Evolutionary conservation across 768 basidiomycete genomes (phyloP).

Genomic region (Chalciporus piperatus): DNA sequence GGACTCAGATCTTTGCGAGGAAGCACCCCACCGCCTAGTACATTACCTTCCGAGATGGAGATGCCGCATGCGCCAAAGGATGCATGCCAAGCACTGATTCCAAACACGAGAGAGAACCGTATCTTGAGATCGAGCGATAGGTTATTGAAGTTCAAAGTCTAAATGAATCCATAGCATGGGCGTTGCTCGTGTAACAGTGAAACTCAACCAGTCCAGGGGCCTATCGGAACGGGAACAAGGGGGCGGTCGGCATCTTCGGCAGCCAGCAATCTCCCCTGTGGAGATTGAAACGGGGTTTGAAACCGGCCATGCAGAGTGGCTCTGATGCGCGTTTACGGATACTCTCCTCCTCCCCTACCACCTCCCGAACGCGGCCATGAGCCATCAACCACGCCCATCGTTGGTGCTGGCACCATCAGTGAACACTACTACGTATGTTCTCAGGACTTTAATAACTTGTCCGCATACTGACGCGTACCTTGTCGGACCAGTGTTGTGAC

Average conservation of each 20-base stretch:
- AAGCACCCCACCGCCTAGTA: no score
- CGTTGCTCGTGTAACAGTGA: no score
- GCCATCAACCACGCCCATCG: conserved; percentile 59
- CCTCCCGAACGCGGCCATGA: conserved; percentile 47
- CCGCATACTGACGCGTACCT: conserved; percentile 22
- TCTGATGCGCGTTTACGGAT: conserved; percentile 30
- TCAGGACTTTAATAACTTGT: background rate
- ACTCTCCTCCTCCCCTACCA: conserved; percentile 24
- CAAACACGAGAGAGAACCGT: no score
- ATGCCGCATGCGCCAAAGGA: background rate
- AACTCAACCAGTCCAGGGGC: no score
- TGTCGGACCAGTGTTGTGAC: conserved; percentile 67
- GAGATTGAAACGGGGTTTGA: conserved; percentile 25
- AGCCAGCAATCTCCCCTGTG: conserved; percentile 18
- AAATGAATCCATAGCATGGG: background rate
- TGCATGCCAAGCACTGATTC: no score
- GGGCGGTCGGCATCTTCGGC: conserved; percentile 22
- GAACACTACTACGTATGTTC: conserved; percentile 76
- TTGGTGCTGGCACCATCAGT: conserved; percentile 78
- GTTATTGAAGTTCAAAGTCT: background rate
- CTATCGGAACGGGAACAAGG: conserved; percentile 11
- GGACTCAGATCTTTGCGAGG: no score
- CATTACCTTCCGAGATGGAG: background rate
- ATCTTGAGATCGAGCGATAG: background rate
- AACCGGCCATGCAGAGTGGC: conserved; percentile 31